A percentile compares a stretch with the other conserved stretches of the same genome.
These are phyloP conservation scores for Suillus americanus DNA, from an alignment of 768 basidiomycete species.

Conservation along the genomic window DNA sequence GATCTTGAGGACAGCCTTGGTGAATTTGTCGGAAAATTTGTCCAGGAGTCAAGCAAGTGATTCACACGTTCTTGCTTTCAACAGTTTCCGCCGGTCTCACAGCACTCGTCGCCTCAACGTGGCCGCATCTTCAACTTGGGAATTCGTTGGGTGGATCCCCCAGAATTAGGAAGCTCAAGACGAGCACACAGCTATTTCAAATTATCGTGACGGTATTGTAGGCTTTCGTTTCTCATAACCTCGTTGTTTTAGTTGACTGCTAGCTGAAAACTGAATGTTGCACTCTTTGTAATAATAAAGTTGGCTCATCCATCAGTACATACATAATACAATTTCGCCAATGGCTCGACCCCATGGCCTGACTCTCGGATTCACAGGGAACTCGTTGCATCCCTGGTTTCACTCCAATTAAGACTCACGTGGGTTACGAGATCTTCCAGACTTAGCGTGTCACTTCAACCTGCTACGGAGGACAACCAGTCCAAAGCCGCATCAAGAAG, in stretches of 20 bases:
- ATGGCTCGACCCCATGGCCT: slow-evolving; percentile 6
- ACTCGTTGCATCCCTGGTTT: slow-evolving; percentile 2
- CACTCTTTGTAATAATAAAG: too few relatives aligned
- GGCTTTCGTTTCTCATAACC: too few relatives aligned
- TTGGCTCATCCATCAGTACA: not conserved
- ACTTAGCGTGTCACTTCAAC: slow-evolving; percentile 18
- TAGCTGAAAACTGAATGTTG: too few relatives aligned
- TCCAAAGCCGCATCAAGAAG: slow-evolving; percentile 28
- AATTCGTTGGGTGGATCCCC: slow-evolving; percentile 25
- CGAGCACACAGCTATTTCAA: not conserved
- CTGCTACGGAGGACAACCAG: slow-evolving; percentile 11
- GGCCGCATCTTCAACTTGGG: slow-evolving; percentile 20
- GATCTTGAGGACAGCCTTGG: slow-evolving; percentile 1
- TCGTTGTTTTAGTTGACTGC: too few relatives aligned
- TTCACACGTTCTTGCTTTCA: slow-evolving; percentile 8
- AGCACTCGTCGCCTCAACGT: slow-evolving; percentile 15
- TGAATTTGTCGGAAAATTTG: not conserved
- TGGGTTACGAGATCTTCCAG: slow-evolving; percentile 12
- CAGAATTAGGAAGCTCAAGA: not conserved
- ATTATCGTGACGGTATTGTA: not conserved
- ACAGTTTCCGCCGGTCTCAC: slow-evolving; percentile 26
- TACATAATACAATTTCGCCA: not conserved
- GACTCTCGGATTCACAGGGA: slow-evolving; percentile 2
- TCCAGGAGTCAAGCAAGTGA: not conserved
- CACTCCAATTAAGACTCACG: slow-evolving; percentile 5